These are phyloP conservation scores for Myochromella boudieri DNA, from an alignment of 768 basidiomycete genomes.

Conservation along the genomic window DNA sequence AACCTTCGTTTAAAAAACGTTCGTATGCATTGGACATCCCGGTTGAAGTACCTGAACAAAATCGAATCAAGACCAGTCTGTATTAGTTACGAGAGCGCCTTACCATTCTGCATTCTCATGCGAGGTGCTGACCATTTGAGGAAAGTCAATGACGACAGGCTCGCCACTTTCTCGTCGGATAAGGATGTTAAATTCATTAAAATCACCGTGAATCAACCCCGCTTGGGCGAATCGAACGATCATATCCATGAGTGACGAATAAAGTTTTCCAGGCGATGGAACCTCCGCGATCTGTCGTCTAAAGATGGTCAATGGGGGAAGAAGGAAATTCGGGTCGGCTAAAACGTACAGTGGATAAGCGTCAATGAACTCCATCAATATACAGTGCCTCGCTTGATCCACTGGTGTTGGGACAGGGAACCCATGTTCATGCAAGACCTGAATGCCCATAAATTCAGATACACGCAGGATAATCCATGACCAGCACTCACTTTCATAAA, in stretches of 20 bases:
- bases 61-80: constrained; percentile 10
- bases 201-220: constrained; percentile 98
- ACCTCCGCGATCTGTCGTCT: constrained; percentile 88
- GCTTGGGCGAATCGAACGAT: constrained; percentile 92
- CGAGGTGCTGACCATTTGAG: constrained; percentile 98
- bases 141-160: constrained; percentile 96
- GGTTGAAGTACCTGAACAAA: constrained; percentile 90
- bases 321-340: constrained; percentile 4
- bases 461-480: background rate
- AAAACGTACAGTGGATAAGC: constrained; percentile 84
- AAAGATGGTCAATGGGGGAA: constrained; percentile 12
- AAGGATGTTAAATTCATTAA: constrained; percentile 99
- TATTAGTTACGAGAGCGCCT: constrained; percentile 22
- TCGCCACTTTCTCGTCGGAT: constrained; percentile 73
- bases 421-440: constrained; percentile 89
- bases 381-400: constrained; percentile 92
- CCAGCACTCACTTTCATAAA: constrained; percentile 86
- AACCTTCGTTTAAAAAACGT: constrained; percentile 91
- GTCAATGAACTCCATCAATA: constrained; percentile 96
- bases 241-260: constrained; percentile 91
- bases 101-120: constrained; percentile 97
- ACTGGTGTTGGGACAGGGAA: constrained; percentile 94
- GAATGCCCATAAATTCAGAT: background rate
- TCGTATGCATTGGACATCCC: constrained; percentile 95
- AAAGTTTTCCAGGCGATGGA: constrained; percentile 84